Base-by-base conservation (phyloP, 176 grass and related monocot species). In the Lolium perenne region DNA sequence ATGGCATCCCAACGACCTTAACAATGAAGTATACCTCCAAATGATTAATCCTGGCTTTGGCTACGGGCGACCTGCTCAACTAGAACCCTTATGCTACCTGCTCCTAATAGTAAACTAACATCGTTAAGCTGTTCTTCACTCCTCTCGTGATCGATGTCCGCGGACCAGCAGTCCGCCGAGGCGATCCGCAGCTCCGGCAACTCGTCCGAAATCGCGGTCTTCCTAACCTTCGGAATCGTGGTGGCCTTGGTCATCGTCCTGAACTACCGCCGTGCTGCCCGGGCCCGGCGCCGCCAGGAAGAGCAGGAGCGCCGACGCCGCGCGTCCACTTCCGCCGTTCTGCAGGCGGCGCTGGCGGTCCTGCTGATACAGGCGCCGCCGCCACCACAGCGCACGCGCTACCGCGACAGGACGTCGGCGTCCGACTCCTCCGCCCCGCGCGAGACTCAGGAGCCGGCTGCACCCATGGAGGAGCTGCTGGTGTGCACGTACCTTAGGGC, bases 401-500 rank as follows among this genome's bases (percentile, higher is more conserved):
- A 64, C 23, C 23, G 8, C 58, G 58, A 60, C n/a, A 4, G 61
- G 59, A 11, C 41, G 41, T 43, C 41, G 41, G 41, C 4, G 7
- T 43, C 41, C 41, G 32, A 35, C 20, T 23, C 58, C 20, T 61
- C 58, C 58, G 9, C 1, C 58, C n/a, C 58, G 1, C 10, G 22
- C 22, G 60, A 26, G 0, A 14, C 5, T 64, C 61, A 0, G 22
- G 61, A 64, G 77, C 7, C 38, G 57, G 22, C 72, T 13, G 72
- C 23, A n/a, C 4, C 70, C 20, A 47, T 49, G 72, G 72, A 76
- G 48, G 1, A 26, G 47, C 51, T 18, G 40, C 21, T 73, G 68
- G 53, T 73, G 51, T 83, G 60, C 47, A 57, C n/a, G 18, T 85
- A 78, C 61, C 29, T 62, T n/a, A 66, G 20, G 83, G 60, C 48